Conservation (phyloP, 2,329 filamentous ascomycete genomes). For the Arachnomyces sp. region DNA sequence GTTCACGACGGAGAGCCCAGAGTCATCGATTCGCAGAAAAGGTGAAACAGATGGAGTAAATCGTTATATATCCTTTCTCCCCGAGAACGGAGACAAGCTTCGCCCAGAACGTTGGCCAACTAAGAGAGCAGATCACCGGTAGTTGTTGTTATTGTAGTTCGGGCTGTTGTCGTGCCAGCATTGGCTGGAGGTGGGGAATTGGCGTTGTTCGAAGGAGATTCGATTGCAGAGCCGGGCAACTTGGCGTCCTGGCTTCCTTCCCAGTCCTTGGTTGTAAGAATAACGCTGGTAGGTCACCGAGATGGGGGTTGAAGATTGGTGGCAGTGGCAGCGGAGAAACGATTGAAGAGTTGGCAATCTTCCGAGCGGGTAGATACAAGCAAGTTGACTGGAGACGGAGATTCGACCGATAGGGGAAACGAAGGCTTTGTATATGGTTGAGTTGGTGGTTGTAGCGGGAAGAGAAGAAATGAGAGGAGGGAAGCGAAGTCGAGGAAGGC, state of each 20-base stretch:
- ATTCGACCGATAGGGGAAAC: not conserved
- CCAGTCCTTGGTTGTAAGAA: constrained; percentile 2
- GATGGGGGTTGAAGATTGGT: constrained; percentile 21
- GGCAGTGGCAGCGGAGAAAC: constrained; percentile 20
- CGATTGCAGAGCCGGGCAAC: too few relatives aligned
- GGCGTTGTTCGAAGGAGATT: too few relatives aligned
- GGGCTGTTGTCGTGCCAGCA: too few relatives aligned
- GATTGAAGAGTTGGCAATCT: constrained; percentile 12
- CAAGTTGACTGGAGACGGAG: not conserved
- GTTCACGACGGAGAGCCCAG: constrained; percentile 2
- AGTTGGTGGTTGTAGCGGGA: not conserved
- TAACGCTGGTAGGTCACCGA: constrained; percentile 21
- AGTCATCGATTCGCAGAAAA: constrained; percentile 3
- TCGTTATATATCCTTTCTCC: not conserved
- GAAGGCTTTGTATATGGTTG: too few relatives aligned
- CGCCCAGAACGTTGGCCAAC: too few relatives aligned
- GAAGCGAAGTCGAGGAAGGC: constrained; percentile 10
- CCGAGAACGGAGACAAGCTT: constrained; percentile 1
- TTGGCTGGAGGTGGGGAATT: too few relatives aligned
- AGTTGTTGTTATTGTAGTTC: too few relatives aligned
- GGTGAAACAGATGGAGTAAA: constrained; percentile 4
- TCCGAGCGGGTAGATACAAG: constrained; percentile 14
- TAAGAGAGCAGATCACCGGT: too few relatives aligned
- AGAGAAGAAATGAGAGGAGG: not conserved
- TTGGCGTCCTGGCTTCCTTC: too few relatives aligned